Percentiles rank a stretch among this genome's conserved stretches.
phyloP scores from a whole-genome alignment of 257 asterid genomes.

The Solanum corneliomulleri region DNA sequence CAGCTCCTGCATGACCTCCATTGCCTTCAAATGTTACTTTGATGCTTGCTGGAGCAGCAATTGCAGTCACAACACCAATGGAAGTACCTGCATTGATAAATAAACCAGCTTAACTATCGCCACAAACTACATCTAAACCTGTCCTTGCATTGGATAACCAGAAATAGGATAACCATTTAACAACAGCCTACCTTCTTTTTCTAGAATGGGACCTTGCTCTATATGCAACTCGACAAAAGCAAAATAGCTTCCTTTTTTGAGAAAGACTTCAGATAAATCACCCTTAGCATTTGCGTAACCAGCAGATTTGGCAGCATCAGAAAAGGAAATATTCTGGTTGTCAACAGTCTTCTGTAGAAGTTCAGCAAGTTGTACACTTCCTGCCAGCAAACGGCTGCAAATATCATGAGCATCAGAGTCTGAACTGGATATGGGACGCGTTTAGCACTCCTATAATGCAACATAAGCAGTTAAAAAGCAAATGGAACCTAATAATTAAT shows the following conservation, averaged over 20 bases:
- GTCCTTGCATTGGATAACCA: not conserved
- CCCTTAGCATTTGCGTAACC: slow-evolving; percentile 36
- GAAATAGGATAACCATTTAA: not conserved
- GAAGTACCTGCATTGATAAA: slow-evolving; percentile 28
- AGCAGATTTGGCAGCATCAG: slow-evolving; percentile 70
- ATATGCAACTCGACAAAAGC: slow-evolving; percentile 85
- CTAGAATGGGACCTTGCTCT: slow-evolving; percentile 96
- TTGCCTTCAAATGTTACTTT: slow-evolving; percentile 85
- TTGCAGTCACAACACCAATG: slow-evolving; percentile 87
- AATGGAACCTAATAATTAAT: not conserved
- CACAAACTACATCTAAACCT: not conserved
- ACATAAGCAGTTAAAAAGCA: not conserved
- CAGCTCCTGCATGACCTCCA: slow-evolving; percentile 99
- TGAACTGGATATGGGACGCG: not conserved
- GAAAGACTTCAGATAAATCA: slow-evolving; percentile 50
- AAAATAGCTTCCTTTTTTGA: slow-evolving; percentile 61
- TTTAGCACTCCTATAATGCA: not conserved
- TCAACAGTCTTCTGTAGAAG: slow-evolving; percentile 59
- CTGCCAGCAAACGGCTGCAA: slow-evolving; percentile 85
- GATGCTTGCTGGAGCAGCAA: slow-evolving; percentile 98
- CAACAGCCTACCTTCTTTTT: slow-evolving; percentile 63
- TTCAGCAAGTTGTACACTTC: slow-evolving; percentile 54
- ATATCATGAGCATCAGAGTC: slow-evolving; percentile 18
- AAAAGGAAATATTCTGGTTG: slow-evolving; percentile 44
- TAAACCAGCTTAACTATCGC: not conserved